Conservation (phyloP, 192 early-diverging fungal species). For the Linnemannia zychae region DNA sequence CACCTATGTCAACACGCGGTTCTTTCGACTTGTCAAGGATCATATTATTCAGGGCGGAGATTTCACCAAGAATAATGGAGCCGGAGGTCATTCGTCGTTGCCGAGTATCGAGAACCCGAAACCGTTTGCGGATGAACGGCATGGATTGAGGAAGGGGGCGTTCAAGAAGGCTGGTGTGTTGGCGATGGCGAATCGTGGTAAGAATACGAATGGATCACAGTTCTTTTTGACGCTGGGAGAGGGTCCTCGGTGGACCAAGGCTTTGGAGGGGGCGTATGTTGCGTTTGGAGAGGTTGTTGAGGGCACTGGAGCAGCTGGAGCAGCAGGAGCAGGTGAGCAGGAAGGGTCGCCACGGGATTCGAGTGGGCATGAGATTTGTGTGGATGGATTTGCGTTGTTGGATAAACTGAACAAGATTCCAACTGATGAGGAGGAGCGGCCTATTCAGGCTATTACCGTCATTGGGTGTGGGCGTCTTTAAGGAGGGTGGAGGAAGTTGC, state of each 20-base stretch:
- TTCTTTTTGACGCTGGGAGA: conserved; percentile 53
- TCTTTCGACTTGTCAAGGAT: conserved; percentile 53
- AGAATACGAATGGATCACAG: conserved; percentile 55
- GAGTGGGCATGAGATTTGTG: conserved; percentile 4
- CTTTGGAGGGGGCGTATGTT: conserved; percentile 43
- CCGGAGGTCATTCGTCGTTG: conserved; percentile 38
- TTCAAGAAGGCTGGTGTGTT: conserved; percentile 41
- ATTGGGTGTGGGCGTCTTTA: conserved; percentile 46
- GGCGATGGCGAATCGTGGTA: conserved; percentile 53
- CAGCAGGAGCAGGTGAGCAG: neutral
- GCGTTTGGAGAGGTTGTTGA: conserved; percentile 49
- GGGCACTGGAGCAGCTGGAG: neutral
- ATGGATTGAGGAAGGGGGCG: conserved; percentile 46
- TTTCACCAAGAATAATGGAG: conserved; percentile 52
- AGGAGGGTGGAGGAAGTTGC: too few species aligned
- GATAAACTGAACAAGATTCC: conserved; percentile 56
- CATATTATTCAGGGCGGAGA: conserved; percentile 55
- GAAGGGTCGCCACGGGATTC: neutral
- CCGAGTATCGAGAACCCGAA: conserved; percentile 51
- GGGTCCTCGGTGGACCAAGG: conserved; percentile 43
- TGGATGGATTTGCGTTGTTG: conserved; percentile 39
- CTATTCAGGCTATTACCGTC: conserved; percentile 41
- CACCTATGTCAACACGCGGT: conserved; percentile 44
- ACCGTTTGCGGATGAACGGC: conserved; percentile 46
- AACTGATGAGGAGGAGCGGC: conserved; percentile 41